Percentiles rank a stretch among this genome's conserved stretches.
These are phyloP conservation scores for Wallacemonas sp. DNA, from an alignment of 208 protist genomes.

Conservation along the genomic window DNA sequence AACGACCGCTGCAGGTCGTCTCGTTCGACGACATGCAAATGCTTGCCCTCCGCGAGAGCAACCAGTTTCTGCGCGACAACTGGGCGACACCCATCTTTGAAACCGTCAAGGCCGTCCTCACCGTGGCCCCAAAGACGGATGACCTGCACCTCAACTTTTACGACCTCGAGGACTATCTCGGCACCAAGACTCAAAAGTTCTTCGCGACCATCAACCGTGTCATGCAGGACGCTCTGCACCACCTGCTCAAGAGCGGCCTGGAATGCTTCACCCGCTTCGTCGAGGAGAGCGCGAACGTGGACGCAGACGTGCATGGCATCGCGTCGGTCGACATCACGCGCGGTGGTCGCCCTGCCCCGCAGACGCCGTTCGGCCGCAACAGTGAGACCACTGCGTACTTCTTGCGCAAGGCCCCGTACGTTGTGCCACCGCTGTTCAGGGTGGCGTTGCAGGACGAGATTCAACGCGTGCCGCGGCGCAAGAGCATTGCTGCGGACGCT, in stretches of 20 bases:
- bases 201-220: constrained; percentile 89
- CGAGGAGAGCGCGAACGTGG: constrained; percentile 68
- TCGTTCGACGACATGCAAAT: constrained; percentile 92
- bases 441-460: constrained; percentile 49
- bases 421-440: constrained; percentile 62
- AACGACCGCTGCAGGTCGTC: constrained; percentile 70
- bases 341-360: constrained; percentile 31
- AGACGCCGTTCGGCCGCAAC: constrained; percentile 47
- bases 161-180: constrained; percentile 87
- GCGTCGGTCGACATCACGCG: constrained; percentile 44
- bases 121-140: constrained; percentile 26
- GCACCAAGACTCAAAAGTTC: constrained; percentile 93
- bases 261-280: constrained; percentile 86
- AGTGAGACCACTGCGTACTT: constrained; percentile 34
- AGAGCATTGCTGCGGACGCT: constrained; percentile 1
- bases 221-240: constrained; percentile 93
- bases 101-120: constrained; percentile 49
- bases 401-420: constrained; percentile 36
- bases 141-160: constrained; percentile 86
- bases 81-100: constrained; percentile 69
- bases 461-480: neutral
- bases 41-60: constrained; percentile 61
- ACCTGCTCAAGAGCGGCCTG: constrained; percentile 63
- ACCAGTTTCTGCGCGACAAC: constrained; percentile 67
- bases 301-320: constrained; percentile 54